Evolutionary conservation across 2,329 filamentous ascomycete species (phyloP).

Genomic region (Ascochyta viciae-villosae): DNA sequence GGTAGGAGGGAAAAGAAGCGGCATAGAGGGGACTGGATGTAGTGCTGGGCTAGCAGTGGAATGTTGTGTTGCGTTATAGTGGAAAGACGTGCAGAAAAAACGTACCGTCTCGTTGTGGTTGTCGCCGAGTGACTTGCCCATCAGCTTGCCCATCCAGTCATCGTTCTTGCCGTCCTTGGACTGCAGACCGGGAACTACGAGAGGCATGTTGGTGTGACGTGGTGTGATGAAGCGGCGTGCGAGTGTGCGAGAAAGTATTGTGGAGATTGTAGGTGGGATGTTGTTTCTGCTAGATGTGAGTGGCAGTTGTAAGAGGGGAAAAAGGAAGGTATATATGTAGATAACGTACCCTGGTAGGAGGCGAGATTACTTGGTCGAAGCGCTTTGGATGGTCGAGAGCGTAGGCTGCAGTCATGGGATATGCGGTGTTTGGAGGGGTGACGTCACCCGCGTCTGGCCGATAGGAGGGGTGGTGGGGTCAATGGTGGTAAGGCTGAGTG

Average conservation of each 20-base stretch:
- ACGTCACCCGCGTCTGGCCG: slow-evolving; percentile 32
- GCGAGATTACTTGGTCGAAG: slow-evolving; percentile 23
- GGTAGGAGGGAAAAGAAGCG: background rate
- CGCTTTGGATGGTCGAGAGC: slow-evolving; percentile 17
- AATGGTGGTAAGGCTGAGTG: background rate
- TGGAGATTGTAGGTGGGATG: background rate
- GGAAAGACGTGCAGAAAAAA: background rate
- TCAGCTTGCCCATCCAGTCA: slow-evolving; percentile 57
- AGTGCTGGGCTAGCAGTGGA: no score
- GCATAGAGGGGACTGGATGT: background rate
- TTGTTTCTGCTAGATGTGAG: background rate
- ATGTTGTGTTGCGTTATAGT: no score
- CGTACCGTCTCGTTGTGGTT: slow-evolving; percentile 53
- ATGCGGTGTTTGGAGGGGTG: slow-evolving; percentile 15
- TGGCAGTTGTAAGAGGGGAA: background rate
- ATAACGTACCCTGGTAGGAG: slow-evolving; percentile 15
- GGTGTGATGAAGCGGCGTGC: slow-evolving; percentile 7
- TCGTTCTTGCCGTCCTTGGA: slow-evolving; percentile 45
- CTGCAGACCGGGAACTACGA: slow-evolving; percentile 58
- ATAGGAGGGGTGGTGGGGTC: slow-evolving; percentile 18
- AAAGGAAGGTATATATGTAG: slow-evolving; percentile 20
- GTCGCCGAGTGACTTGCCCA: slow-evolving; percentile 61
- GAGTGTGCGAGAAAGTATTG: slow-evolving; percentile 4
- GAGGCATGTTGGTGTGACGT: slow-evolving; percentile 52
- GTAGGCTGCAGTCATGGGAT: slow-evolving; percentile 25